Conservation (phyloP, 805 yeast species). For the Ogataea chonburiensis region DNA sequence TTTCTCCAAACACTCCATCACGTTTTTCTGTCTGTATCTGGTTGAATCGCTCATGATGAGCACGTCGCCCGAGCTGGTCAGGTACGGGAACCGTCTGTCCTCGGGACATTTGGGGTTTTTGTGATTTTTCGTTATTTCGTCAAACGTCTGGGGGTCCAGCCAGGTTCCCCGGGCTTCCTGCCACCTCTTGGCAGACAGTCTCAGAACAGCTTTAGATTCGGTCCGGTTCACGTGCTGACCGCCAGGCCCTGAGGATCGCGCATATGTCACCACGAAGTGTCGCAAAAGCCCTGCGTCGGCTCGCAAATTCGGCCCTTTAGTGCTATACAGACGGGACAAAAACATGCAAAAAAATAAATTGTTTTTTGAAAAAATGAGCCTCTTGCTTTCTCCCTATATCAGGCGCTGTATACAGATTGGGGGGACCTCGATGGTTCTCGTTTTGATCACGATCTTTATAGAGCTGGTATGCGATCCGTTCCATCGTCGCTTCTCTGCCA, state of each 20-base stretch:
- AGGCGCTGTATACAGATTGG: background rate
- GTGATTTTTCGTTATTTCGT: constrained; percentile 32
- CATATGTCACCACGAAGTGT: constrained; percentile 39
- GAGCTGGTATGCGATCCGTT: background rate
- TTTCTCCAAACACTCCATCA: constrained; percentile 45
- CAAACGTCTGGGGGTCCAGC: constrained; percentile 40
- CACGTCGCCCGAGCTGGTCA: constrained; percentile 30
- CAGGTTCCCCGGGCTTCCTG: constrained; percentile 41
- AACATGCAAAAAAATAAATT: constrained; percentile 1
- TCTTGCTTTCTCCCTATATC: background rate
- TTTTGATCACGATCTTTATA: background rate
- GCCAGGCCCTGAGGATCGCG: constrained; percentile 57
- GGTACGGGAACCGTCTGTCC: constrained; percentile 25
- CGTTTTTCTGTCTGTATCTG: constrained; percentile 45
- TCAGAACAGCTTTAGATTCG: constrained; percentile 43
- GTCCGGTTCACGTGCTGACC: constrained; percentile 64
- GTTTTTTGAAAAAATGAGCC: background rate
- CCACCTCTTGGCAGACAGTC: constrained; percentile 36
- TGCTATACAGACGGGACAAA: constrained; percentile 4
- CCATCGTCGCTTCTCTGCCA: constrained; percentile 4
- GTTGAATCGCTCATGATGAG: constrained; percentile 27
- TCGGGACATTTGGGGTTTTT: constrained; percentile 18
- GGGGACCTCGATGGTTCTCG: background rate
- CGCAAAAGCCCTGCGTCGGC: constrained; percentile 13
- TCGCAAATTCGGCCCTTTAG: constrained; percentile 1